phyloP scores from a whole-genome alignment of 169 alveolate species.

The Plasmodium gonderi region DNA sequence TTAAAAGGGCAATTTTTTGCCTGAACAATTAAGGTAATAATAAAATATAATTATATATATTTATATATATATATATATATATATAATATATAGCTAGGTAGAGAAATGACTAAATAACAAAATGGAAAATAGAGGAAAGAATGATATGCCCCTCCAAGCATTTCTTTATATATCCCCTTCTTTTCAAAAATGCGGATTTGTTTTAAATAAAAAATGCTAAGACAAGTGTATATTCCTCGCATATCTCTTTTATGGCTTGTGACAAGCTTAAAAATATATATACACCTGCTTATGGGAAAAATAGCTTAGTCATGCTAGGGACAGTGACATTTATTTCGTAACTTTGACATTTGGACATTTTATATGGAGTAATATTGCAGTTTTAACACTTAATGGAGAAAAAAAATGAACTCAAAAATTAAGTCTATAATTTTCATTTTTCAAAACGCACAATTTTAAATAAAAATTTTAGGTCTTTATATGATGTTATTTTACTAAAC shows the following conservation, averaged over 20 bases:
- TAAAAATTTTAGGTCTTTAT: not conserved
- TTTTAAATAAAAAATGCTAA: not conserved
- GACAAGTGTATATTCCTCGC: slow-evolving; percentile 5
- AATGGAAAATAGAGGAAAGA: not conserved
- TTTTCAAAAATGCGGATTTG: slow-evolving; percentile 10
- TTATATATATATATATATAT: not conserved
- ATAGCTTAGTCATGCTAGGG: not conserved
- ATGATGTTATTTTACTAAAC: not conserved
- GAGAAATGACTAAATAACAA: not conserved
- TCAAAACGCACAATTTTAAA: not conserved
- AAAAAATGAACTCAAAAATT: not conserved
- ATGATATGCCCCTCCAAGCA: not conserved
- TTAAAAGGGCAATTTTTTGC: not conserved
- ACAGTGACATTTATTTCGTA: not conserved
- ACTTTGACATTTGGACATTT: not conserved
- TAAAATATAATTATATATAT: not conserved
- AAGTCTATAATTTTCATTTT: not conserved
- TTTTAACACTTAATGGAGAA: not conserved
- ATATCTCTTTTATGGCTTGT: not conserved
- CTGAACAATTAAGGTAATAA: slow-evolving; percentile 15
- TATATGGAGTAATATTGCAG: not conserved
- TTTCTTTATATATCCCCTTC: not conserved
- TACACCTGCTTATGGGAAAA: not conserved
- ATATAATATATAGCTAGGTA: not conserved
- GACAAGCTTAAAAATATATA: not conserved